A percentile compares a stretch with the other conserved stretches of the same genome.
Conservation (phyloP, 1,284 basidiomycete genomes). For the Entoloma clypeatum region DNA sequence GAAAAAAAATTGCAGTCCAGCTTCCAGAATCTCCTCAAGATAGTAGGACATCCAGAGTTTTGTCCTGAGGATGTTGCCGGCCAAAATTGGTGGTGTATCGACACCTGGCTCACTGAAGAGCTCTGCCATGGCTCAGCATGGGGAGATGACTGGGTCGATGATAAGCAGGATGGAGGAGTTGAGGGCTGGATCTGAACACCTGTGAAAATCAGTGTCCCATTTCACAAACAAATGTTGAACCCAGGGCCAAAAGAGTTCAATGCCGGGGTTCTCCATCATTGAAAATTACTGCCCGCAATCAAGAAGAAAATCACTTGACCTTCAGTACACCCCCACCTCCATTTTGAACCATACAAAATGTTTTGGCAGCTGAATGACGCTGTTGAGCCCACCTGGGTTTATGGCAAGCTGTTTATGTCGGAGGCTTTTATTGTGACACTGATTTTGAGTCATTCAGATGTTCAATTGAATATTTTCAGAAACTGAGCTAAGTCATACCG, state of each 20-base stretch:
- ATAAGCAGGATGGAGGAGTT: conserved; percentile 14
- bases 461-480: too few species aligned
- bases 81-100: conserved; percentile 10
- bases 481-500: too few species aligned
- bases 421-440: conserved; percentile 10
- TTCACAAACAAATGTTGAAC: conserved; percentile 8
- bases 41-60: too few species aligned
- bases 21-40: too few species aligned
- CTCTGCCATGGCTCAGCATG: too few species aligned
- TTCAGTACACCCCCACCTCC: background rate
- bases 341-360: conserved; percentile 4
- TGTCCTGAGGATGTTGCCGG: conserved; percentile 3
- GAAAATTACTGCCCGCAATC: conserved; percentile 4
- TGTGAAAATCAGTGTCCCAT: conserved; percentile 13
- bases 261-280: conserved; percentile 1
- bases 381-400: background rate
- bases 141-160: conserved; percentile 7
- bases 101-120: conserved; percentile 6
- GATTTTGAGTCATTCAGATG: too few species aligned
- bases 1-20: too few species aligned
- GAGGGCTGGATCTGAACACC: background rate
- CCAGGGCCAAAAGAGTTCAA: background rate
- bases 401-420: conserved; percentile 11
- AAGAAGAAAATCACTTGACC: conserved; percentile 3
- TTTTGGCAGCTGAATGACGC: conserved; percentile 4